These are phyloP conservation scores for Lotus japonicus DNA, from an alignment of 306 rosid species.

Conservation along the genomic window DNA sequence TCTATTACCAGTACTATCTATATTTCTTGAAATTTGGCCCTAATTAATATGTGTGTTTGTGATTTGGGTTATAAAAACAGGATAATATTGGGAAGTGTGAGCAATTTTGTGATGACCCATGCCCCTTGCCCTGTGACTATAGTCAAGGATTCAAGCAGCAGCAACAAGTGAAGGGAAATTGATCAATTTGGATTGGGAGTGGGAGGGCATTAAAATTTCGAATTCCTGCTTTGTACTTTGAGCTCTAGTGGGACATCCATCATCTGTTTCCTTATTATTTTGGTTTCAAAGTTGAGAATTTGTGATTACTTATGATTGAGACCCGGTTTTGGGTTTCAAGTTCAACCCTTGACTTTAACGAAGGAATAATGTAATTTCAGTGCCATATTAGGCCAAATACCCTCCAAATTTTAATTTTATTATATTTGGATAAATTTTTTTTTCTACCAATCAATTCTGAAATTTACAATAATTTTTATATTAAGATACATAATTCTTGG, in stretches of 20 bases:
- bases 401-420: background rate
- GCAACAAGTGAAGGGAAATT: constrained; percentile 29
- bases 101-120: constrained; percentile 68
- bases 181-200: background rate
- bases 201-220: background rate
- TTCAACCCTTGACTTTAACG: background rate
- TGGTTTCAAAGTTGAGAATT: background rate
- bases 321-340: background rate
- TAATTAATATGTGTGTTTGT: constrained; percentile 3
- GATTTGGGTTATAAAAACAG: constrained; percentile 32
- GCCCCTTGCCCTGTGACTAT: constrained; percentile 88
- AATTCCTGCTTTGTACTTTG: background rate
- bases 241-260: background rate
- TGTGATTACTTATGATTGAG: background rate
- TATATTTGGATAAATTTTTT: too few relatives aligned
- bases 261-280: background rate
- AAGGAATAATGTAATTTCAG: constrained; percentile 11
- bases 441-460: too few relatives aligned
- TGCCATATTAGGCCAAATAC: background rate
- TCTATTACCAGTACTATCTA: background rate
- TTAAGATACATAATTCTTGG: too few relatives aligned
- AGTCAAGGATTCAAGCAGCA: constrained; percentile 63
- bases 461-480: background rate
- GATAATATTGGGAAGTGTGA: constrained; percentile 91
- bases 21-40: background rate